A percentile compares a stretch with the other conserved stretches of the same genome.
These are phyloP conservation scores for Fusarium setosum DNA, from an alignment of 2,329 filamentous ascomycete genomes.

Conservation along the genomic window DNA sequence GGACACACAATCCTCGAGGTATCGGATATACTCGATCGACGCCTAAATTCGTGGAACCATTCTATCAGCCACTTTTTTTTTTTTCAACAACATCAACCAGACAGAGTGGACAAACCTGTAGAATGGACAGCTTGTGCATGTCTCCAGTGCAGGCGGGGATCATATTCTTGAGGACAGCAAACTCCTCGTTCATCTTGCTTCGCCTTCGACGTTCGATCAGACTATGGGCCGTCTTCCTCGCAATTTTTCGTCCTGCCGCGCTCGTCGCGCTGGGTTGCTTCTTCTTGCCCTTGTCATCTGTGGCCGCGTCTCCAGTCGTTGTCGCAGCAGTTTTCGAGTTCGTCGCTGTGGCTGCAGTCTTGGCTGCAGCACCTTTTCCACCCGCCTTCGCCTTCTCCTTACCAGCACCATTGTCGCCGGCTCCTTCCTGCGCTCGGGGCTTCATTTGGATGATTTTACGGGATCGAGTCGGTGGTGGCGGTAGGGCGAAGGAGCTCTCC, in stretches of 20 bases:
- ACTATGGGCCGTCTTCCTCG: constrained; percentile 95
- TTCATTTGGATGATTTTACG: constrained; percentile 99
- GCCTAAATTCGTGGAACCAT: constrained; percentile 65
- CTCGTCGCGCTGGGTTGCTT: constrained; percentile 82
- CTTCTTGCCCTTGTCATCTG: constrained; percentile 66
- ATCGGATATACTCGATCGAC: constrained; percentile 95
- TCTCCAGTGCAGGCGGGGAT: constrained; percentile 96
- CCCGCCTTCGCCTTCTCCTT: constrained; percentile 39
- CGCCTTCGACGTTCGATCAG: constrained; percentile 89
- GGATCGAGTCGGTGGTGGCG: constrained; percentile 90
- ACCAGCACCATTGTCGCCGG: constrained; percentile 35
- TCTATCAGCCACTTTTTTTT: constrained; percentile 14
- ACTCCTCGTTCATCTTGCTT: constrained; percentile 99
- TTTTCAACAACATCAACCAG: background rate
- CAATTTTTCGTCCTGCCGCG: constrained; percentile 92
- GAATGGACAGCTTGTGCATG: constrained; percentile 97
- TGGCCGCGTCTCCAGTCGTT: constrained; percentile 33
- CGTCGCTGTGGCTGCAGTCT: constrained; percentile 23
- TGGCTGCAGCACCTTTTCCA: constrained; percentile 35
- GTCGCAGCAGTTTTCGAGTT: constrained; percentile 37
- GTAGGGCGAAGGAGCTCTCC: constrained; percentile 80
- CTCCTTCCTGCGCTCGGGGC: constrained; percentile 62
- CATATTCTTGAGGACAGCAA: constrained; percentile 91
- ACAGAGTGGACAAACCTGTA: constrained; percentile 73
- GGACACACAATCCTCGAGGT: constrained; percentile 87